Conservation (phyloP, 78 protist genomes). For the Tieghemostelium lacteum region DNA sequence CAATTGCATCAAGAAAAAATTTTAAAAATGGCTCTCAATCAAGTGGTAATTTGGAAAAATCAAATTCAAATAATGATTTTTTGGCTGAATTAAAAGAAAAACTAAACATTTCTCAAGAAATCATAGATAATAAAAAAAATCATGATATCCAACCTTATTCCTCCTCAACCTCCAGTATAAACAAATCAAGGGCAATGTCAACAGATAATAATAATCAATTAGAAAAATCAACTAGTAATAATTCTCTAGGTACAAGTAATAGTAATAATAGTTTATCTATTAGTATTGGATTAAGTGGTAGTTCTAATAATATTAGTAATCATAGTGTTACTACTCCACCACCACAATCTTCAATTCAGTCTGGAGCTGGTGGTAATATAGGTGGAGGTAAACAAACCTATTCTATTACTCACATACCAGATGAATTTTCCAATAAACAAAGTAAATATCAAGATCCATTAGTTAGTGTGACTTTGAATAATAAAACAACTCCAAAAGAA, state of each 20-base stretch:
- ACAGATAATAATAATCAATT: neutral
- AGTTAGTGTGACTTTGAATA: neutral
- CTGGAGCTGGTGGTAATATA: neutral
- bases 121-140: neutral
- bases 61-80: neutral
- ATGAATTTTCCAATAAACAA: slow-evolving; percentile 1
- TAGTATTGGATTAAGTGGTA: neutral
- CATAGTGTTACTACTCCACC: neutral
- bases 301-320: neutral
- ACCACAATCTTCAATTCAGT: neutral
- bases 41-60: neutral
- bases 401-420: neutral
- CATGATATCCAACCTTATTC: neutral
- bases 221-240: neutral
- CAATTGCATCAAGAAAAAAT: neutral
- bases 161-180: neutral
- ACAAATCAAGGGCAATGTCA: neutral
- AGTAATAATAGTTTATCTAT: neutral
- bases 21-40: neutral
- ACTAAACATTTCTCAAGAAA: neutral
- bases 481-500: neutral
- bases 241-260: neutral
- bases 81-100: too few species aligned
- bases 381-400: neutral
- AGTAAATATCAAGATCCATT: neutral